A percentile compares a stretch with the other conserved stretches of the same genome.
Conservation (phyloP, 768 basidiomycete genomes). For the Macrocybe gigantea region DNA sequence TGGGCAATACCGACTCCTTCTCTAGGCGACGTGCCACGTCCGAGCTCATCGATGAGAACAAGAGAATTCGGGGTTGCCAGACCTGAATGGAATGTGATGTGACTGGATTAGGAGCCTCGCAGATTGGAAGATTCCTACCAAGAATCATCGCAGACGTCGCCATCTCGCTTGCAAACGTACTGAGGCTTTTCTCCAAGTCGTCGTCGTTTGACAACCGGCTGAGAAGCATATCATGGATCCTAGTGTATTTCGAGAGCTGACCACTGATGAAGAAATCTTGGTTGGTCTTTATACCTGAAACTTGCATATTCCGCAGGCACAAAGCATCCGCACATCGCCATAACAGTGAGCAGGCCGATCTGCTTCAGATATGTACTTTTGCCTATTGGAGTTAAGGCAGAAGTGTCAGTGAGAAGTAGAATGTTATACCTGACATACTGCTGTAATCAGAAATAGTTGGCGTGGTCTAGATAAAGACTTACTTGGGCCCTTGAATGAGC, state of each 20-base stretch:
- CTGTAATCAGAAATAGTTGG: not conserved
- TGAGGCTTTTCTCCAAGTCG: conserved; percentile 81
- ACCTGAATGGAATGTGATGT: conserved; percentile 30
- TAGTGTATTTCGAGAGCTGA: conserved; percentile 16
- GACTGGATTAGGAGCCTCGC: not conserved
- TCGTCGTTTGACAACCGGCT: conserved; percentile 93
- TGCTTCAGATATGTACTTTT: conserved; percentile 94
- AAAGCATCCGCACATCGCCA: conserved; percentile 89
- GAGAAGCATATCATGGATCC: conserved; percentile 78
- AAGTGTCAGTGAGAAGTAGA: not conserved
- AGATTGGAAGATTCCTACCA: conserved; percentile 31
- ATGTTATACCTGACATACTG: conserved; percentile 38
- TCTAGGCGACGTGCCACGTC: conserved; percentile 81
- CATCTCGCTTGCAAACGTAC: conserved; percentile 97
- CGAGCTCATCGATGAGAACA: conserved; percentile 90
- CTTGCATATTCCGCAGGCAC: conserved; percentile 93
- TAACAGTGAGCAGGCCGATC: conserved; percentile 72
- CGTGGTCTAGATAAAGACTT: conserved; percentile 14
- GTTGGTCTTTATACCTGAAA: conserved; percentile 48
- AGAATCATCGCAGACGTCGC: conserved; percentile 87
- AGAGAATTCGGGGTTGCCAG: conserved; percentile 65
- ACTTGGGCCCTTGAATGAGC: conserved; percentile 90
- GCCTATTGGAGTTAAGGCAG: conserved; percentile 30
- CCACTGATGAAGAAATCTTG: not conserved
- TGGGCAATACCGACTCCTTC: conserved; percentile 82